Evolutionary conservation across 1,284 basidiomycete species (phyloP).

Genomic region (Fomitopsis schrenkii): DNA sequence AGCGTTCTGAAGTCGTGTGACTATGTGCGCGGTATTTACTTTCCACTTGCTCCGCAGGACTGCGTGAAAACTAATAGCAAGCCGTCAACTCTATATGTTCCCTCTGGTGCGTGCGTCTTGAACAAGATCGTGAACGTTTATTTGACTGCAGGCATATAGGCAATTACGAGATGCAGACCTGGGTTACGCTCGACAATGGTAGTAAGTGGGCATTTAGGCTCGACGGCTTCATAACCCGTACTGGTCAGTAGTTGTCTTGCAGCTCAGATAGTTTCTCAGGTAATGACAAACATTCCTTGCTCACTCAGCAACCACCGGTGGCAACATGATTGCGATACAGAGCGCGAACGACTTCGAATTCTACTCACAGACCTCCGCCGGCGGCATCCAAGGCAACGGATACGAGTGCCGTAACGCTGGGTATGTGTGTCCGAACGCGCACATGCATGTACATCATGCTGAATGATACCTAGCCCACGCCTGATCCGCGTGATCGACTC

Average conservation of each 20-base stretch:
- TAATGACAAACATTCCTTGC: no score
- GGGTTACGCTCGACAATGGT: slow-evolving; percentile 27
- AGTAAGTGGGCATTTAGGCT: slow-evolving; percentile 31
- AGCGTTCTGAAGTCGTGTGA: no score
- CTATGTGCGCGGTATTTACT: no score
- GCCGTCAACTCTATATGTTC: slow-evolving; percentile 28
- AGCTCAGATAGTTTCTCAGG: not conserved
- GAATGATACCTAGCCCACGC: slow-evolving; percentile 20
- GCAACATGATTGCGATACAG: slow-evolving; percentile 26
- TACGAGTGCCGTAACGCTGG: slow-evolving; percentile 32
- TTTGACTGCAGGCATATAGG: slow-evolving; percentile 5
- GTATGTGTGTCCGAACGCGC: slow-evolving; percentile 9
- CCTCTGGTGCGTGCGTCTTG: slow-evolving; percentile 13
- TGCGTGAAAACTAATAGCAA: slow-evolving; percentile 24
- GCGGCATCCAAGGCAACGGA: slow-evolving; percentile 32
- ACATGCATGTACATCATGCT: not conserved
- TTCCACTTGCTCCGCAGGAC: not conserved
- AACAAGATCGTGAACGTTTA: no score
- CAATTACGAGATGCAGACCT: slow-evolving; percentile 29
- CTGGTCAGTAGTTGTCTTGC: slow-evolving; percentile 11
- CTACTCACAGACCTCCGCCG: slow-evolving; percentile 31
- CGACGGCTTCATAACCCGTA: slow-evolving; percentile 29
- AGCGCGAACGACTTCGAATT: slow-evolving; percentile 35
- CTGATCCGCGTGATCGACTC: slow-evolving; percentile 30
- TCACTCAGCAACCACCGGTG: no score